Base-by-base conservation (phyloP, 1,284 basidiomycete species). In the Coniophora puteana region DNA sequence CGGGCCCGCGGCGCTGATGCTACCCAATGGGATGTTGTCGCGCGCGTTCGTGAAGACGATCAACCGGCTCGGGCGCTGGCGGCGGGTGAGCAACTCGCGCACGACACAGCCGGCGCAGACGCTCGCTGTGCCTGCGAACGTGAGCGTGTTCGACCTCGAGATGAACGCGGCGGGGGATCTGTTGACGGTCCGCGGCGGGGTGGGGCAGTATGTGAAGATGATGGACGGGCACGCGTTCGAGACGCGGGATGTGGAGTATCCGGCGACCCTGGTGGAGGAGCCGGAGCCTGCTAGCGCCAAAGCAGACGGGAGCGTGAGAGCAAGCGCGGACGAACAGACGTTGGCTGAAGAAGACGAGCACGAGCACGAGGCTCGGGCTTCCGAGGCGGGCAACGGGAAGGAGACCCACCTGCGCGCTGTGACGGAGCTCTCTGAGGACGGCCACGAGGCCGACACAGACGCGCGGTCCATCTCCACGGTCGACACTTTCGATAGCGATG, bases 31-130 rank as follows among this genome's bases (percentile, higher is more conserved):
- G 51, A 70, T 81, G 0, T 66, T 90, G 20, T 89, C 86, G 0
- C 72, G 85, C 4, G 89, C 76, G 10, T 77, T 92, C 36, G 84
- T 88, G 31, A 88, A 83, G 61, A 89, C 89, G 1, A 83, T 90
- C 36, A 84, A 88, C 3, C 75, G 83, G 4, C 63, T 92, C 12
- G 88, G 89, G 7, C 69, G 84, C n/a, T 89, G 89, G 83, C 86
- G 76, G 50, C 76, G 87, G 3, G 86, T 86, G 11, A 58, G 90
- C 33, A 83, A 85, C 46, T 72, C 80, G 13, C 67, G 80, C 4
- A 55, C 57, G 14, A n/a, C n/a, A n/a, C n/a, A n/a, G n/a, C n/a
- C n/a, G n/a, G n/a, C n/a, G n/a, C 58, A 59, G 35, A 58, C 63
- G 16, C 54, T 76, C 10, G 68, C 62, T 1, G 62, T 67, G 8